Evolutionary conservation across 805 yeast genomes (phyloP), one percentile per base, ranked within the genome.

Genomic region (Suhomyces xylopsoci): DNA sequence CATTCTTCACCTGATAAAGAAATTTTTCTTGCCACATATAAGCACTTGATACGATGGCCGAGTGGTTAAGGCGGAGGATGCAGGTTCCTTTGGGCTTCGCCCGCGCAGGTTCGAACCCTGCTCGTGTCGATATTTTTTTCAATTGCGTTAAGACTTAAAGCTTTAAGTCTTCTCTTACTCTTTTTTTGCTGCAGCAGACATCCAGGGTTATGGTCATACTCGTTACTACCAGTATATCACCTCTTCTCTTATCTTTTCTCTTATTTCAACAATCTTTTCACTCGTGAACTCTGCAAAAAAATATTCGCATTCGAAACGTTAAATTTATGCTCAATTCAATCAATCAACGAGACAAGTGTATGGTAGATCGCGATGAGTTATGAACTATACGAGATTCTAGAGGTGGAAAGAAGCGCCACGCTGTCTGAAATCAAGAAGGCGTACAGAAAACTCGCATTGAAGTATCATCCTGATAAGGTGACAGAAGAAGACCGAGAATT

Each of bases 401-500:
- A 90, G 38, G 82, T 91, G 4, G 81, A 80, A 6, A 65, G 77
- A 2, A 76, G 80, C 17, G 96, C 97, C 0, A 70, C 90, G 1
- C 69, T 81, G 30, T 71, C 70, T 1, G 97, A 92, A 57, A 89
- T 93, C 65, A 86, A 86, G 61, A 84, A 81, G 67, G 96, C 97
- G 0, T 93, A 90, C 69, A 80, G 96, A 58, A 87, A 84, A 60
- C 78, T 90, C 47, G 98, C 98, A 9, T 76, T 93, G 40, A 74
- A 77, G 54, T 82, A 85, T 61, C 98, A 93, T 69, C 98, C 98
- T 0, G 98, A 93, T 68, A 93, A 94, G 65, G 91, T 83, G 1
- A 66, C 82, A 0, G 89, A 83, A 58, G 83, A 82, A 20, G 68
- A 71, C 47, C 76, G 94, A 54, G 85, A 77, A 14, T 81, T 74